Percentiles rank a stretch among this genome's conserved stretches.
Evolutionary conservation across 2,329 filamentous ascomycete genomes (phyloP).

Genomic region (Colletotrichum sojae): DNA sequence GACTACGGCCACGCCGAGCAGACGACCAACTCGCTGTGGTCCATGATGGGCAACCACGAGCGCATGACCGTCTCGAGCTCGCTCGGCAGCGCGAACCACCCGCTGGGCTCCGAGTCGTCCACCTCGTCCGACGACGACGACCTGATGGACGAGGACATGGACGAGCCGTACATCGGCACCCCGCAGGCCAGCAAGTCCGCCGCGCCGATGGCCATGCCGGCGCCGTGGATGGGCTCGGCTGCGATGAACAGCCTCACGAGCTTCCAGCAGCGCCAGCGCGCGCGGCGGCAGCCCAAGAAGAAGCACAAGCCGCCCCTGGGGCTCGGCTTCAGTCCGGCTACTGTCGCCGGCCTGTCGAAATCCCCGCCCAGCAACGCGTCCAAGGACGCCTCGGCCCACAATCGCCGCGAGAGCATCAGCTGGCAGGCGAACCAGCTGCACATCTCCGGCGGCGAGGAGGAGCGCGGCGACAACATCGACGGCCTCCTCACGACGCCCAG

Average conservation of each 20-base stretch:
- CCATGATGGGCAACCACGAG: slow-evolving; percentile 78
- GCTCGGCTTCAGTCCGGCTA: slow-evolving; percentile 63
- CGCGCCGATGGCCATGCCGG: slow-evolving; percentile 60
- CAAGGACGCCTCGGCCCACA: slow-evolving; percentile 58
- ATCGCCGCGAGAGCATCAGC: slow-evolving; percentile 89
- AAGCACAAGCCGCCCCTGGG: slow-evolving; percentile 64
- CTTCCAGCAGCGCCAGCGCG: slow-evolving; percentile 83
- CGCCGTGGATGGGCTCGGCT: slow-evolving; percentile 79
- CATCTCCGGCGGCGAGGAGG: slow-evolving; percentile 78
- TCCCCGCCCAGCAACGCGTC: slow-evolving; percentile 76
- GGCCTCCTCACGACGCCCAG: slow-evolving; percentile 58
- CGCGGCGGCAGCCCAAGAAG: slow-evolving; percentile 77
- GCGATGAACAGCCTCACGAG: slow-evolving; percentile 84
- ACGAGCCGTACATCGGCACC: slow-evolving; percentile 86
- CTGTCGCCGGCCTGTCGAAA: slow-evolving; percentile 68
- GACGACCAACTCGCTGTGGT: slow-evolving; percentile 80
- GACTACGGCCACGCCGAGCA: slow-evolving; percentile 70
- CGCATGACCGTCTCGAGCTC: slow-evolving; percentile 84
- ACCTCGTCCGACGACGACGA: slow-evolving; percentile 80
- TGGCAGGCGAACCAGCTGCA: slow-evolving; percentile 91
- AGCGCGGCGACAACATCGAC: slow-evolving; percentile 79
- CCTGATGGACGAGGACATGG: slow-evolving; percentile 80
- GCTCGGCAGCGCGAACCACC: slow-evolving; percentile 76
- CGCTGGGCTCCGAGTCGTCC: slow-evolving; percentile 82
- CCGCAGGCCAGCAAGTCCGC: slow-evolving; percentile 79